Evolutionary conservation across 176 grass and related monocot species (phyloP), one percentile per base, ranked within the genome.

Genomic region (Eragrostis nindensis): DNA sequence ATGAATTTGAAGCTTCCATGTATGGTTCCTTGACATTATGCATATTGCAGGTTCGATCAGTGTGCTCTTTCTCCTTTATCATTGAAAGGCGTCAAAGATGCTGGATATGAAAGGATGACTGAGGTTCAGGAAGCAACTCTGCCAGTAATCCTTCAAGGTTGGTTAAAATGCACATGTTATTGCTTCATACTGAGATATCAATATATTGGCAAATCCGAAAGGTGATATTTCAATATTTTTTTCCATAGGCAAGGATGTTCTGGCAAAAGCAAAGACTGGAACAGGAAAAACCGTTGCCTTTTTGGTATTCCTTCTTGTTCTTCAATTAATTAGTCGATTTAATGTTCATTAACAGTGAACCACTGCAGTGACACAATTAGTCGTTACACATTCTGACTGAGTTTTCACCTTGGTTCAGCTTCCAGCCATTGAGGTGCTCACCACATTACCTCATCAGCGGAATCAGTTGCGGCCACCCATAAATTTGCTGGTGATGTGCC

Each of bases 221-320:
- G 47, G 18, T 81, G 24, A 50, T 57, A 62, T 82, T 79, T 60
- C 49, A 59, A 80, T 61, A 29, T 78, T 64, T 82, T 38, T 81
- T 89, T 10, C 38, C 73, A 6, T 79, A 98, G 96, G 96, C 63
- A 91, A 86, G 74, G 96, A 99, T 84, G 90, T 99, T 91, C 92
- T 99, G 86, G 96, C 92, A 79, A 99, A 99, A 84, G 96, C 96
- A 77, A 99, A 99, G 88, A 95, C 92, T 63, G 96, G 96, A 81
- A 99, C 96, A 42, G 96, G 96, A 36, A 98, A 98, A 91, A 98
- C 96, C n/a, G 90, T 98, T 70, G 92, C 90, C 11, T 98, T 98
- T 88, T 87, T 98, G 96, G 92, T 98, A 96, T 80, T 88, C 25
- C 29, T 17, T 42, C 48, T 84, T 70, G 0, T 61, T 52, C 80